Percentiles rank a stretch among this genome's conserved stretches.
phyloP scores from a whole-genome alignment of 2,329 filamentous ascomycete genomes.

The Colletotrichum aenigma region DNA sequence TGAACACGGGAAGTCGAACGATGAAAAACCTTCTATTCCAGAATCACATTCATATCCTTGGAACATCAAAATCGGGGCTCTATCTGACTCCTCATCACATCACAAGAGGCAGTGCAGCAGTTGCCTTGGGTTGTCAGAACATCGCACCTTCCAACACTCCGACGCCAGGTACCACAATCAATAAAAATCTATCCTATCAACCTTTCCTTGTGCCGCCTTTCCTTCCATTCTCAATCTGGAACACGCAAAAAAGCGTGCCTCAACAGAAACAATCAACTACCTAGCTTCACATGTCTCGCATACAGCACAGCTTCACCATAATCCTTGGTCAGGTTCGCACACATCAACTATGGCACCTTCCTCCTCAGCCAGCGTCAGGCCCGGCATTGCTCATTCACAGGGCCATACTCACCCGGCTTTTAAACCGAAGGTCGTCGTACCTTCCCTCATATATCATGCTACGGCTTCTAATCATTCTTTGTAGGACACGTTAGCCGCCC shows the following conservation, averaged over 20 bases:
- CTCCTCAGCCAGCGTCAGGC: not conserved
- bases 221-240: not conserved
- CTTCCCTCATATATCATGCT: not conserved
- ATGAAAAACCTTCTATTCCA: not conserved
- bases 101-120: not conserved
- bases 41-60: not conserved
- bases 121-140: not conserved
- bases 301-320: not conserved
- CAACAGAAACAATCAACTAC: not conserved
- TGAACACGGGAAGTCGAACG: too few relatives aligned
- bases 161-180: not conserved
- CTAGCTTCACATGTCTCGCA: not conserved
- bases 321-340: not conserved
- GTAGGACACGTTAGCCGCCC: not conserved
- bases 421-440: not conserved
- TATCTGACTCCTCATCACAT: not conserved
- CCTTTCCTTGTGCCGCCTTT: accelerated
- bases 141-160: not conserved
- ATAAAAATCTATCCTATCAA: not conserved
- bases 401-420: not conserved
- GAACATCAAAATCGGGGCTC: not conserved
- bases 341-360: not conserved
- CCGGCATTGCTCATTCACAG: not conserved
- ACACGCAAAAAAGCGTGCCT: not conserved
- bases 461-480: not conserved